phyloP scores from a whole-genome alignment of 345 rosid species.

The Rhodomyrtus tomentosa region DNA sequence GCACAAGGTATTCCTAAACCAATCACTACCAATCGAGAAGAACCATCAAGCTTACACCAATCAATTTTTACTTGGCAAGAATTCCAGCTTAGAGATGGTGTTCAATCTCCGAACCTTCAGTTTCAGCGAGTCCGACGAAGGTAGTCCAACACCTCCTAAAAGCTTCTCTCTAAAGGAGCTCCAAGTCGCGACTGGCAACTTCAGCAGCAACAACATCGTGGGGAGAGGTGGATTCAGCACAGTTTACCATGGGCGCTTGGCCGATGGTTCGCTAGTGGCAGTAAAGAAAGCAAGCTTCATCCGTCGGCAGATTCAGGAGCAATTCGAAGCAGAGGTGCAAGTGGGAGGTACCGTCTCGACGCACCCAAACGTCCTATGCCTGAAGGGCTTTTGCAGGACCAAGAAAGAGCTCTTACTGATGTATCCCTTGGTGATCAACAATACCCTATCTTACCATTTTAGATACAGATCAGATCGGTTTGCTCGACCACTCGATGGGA shows the following conservation, averaged over 20 bases:
- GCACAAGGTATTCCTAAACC: too few relatives aligned
- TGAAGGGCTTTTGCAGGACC: not conserved
- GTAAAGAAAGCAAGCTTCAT: not conserved
- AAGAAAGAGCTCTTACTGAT: not conserved
- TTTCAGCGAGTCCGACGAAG: not conserved
- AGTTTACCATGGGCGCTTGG: too few relatives aligned
- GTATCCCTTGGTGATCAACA: not conserved
- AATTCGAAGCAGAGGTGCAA: not conserved
- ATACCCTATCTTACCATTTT: not conserved
- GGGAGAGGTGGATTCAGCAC: too few relatives aligned
- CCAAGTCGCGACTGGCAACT: too few relatives aligned
- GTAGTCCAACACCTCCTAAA: too few relatives aligned
- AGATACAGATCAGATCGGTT: not conserved
- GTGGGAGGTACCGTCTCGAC: not conserved
- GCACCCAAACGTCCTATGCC: not conserved
- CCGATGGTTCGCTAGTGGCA: not conserved
- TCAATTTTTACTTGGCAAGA: too few relatives aligned
- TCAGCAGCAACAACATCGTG: too few relatives aligned
- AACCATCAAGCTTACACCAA: too few relatives aligned
- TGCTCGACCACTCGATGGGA: not conserved
- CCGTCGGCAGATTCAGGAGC: rapidly evolving
- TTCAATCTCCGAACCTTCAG: not conserved
- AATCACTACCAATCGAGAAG: too few relatives aligned
- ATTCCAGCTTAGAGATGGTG: not conserved
- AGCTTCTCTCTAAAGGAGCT: too few relatives aligned